Percentiles rank a stretch among this genome's conserved stretches.
phyloP scores from a whole-genome alignment of 148 eudicot genomes.

The Chenopodium suecicum region DNA sequence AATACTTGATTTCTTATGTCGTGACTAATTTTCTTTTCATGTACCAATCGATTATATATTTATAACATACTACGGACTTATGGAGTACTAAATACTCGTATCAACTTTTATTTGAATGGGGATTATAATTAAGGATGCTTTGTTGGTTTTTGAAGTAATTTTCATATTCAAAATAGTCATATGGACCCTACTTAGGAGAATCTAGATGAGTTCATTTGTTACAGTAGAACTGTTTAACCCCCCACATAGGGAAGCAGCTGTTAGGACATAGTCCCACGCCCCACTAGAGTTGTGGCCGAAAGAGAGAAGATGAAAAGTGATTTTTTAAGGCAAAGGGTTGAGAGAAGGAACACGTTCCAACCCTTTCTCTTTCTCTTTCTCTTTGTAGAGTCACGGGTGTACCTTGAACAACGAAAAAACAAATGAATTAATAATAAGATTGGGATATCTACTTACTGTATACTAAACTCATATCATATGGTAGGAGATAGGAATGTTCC shows the following conservation, averaged over 20 bases:
- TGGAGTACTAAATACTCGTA: no score
- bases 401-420: slow-evolving; percentile 30
- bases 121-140: not conserved
- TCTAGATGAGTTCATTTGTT: slow-evolving; percentile 23
- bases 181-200: slow-evolving; percentile 24
- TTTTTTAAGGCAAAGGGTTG: slow-evolving; percentile 23
- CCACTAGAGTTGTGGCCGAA: slow-evolving; percentile 38
- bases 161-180: not conserved
- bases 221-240: slow-evolving; percentile 20
- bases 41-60: no score
- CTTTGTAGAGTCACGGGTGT: slow-evolving; percentile 46
- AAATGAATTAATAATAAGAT: not conserved
- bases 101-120: no score
- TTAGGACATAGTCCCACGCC: slow-evolving; percentile 33
- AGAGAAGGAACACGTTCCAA: slow-evolving; percentile 32
- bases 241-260: slow-evolving; percentile 35
- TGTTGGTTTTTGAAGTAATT: not conserved
- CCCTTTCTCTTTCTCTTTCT: slow-evolving; percentile 26
- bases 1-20: not conserved
- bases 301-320: slow-evolving; percentile 27
- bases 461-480: slow-evolving; percentile 13
- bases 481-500: slow-evolving; percentile 43
- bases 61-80: no score
- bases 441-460: not conserved
- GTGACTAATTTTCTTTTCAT: not conserved